Conservation (phyloP, 257 asterid species). For the Solanum arcanum region DNA sequence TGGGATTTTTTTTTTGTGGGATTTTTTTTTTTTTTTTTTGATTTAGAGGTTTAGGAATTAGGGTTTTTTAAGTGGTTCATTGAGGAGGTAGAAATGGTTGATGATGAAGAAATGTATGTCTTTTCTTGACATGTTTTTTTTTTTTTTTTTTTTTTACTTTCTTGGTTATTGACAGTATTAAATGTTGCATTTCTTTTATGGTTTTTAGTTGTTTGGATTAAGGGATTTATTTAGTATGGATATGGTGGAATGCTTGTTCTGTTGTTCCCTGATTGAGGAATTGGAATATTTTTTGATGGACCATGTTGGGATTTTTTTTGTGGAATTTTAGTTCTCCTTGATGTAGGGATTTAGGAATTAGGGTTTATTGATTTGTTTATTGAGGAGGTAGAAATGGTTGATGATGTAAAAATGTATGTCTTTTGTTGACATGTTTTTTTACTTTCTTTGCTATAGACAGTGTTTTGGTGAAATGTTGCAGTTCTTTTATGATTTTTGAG, state of each 20-base stretch:
- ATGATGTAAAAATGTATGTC: not conserved
- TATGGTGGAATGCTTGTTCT: not conserved
- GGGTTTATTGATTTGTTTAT: not conserved
- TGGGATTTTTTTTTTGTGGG: not conserved
- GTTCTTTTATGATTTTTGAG: not conserved
- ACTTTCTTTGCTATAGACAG: not conserved
- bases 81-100: conserved; percentile 22
- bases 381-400: conserved; percentile 22
- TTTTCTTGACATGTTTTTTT: not conserved
- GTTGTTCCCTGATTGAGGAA: conserved; percentile 7
- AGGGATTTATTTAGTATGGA: not conserved
- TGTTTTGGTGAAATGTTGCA: not conserved
- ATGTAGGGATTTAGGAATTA: not conserved
- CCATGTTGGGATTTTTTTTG: not conserved
- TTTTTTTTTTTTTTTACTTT: not conserved
- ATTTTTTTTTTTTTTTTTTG: not conserved
- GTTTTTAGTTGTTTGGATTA: not conserved
- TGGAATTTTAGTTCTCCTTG: conserved; percentile 4
- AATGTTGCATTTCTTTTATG: not conserved
- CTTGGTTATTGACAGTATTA: not conserved
- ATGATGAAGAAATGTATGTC: not conserved
- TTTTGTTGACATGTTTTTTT: not conserved
- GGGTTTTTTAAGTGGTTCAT: not conserved
- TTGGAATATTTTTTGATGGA: not conserved
- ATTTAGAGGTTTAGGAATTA: not conserved